Evolutionary conservation across 768 basidiomycete species (phyloP), one percentile per base, ranked within the genome.

Genomic region (Russula ochroleuca): DNA sequence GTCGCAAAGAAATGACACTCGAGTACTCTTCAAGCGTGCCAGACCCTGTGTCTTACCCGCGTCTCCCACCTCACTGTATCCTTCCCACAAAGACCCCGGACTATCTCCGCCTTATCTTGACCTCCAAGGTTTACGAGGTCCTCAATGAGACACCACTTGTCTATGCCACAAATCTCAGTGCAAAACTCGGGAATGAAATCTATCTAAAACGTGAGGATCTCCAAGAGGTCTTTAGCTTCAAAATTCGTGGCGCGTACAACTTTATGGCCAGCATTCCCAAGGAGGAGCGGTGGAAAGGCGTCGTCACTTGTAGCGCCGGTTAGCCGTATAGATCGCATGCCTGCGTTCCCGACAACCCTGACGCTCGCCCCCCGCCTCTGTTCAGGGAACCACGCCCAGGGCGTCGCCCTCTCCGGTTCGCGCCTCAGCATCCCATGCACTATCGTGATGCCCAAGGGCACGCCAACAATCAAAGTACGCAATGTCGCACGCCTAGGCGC

Each of bases 141-240:
- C 73, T 95, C 70, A 85, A 87, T 68, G 90, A 93, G 74, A 97
- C 96, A 0, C 96, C 96, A 2, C 83, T 98, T 45, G 88, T 94
- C 21, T 81, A 82, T 57, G 95, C 96, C 33, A 83, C 86, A 19
- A 92, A 91, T 71, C 83, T 99, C 23, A 95, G 92, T 69, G 76
- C 87, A 65, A 86, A 88, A 65, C 80, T 98, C 1, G 97, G 97
- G 1, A 94, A 93, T 72, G 84, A 95, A 68, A 89, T 99, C 75
- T 95, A 88, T 85, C 83, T 99, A 63, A 99, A 99, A 77, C 85
- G 97, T 28, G 97, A 99, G 75, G 97, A 99, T 71, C 81, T 97
- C 2, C 96, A 98, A 51, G 88, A 93, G 71, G 97, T 99, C 21
- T 99, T 99, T 74, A 95, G 92, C 73, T 99, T 99, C 85, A 99